Evolutionary conservation across 2,329 filamentous ascomycete species (phyloP).

Genomic region (Ceratocystis cacaofunesta): DNA sequence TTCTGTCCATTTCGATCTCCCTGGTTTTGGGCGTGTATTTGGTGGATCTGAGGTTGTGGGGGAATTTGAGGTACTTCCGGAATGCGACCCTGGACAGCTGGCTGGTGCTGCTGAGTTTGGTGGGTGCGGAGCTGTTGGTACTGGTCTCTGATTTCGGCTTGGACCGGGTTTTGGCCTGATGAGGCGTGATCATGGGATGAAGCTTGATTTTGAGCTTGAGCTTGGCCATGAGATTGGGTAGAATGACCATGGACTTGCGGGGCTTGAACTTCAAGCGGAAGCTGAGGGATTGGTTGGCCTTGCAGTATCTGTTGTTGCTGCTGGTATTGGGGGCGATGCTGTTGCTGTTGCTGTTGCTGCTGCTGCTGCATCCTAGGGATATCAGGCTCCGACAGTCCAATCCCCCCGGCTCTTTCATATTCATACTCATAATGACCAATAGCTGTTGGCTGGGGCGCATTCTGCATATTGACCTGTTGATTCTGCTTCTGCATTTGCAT

Average conservation of each 20-base stretch:
- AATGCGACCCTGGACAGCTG: not conserved
- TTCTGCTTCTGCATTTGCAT: conserved; percentile 5
- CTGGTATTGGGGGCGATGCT: not conserved
- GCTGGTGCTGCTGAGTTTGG: conserved; percentile 1
- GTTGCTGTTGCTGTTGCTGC: not conserved
- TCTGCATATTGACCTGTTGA: conserved; percentile 11
- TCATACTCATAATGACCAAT: not conserved
- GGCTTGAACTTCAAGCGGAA: not conserved
- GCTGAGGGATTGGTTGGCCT: not conserved
- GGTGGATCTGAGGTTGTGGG: conserved; percentile 6
- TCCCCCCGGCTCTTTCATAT: not conserved
- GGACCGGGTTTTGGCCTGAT: not conserved
- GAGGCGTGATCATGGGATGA: conserved; percentile 1
- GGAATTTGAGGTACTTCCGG: conserved; percentile 4
- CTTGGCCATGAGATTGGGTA: not conserved
- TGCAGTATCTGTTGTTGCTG: not conserved
- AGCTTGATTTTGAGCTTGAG: conserved; percentile 6
- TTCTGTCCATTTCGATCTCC: not conserved
- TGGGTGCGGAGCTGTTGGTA: conserved; percentile 1
- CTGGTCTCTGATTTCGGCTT: conserved; percentile 4
- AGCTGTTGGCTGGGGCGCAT: not conserved
- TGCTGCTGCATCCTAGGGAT: conserved; percentile 8
- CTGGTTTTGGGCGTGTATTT: conserved; percentile 5
- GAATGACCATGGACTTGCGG: not conserved
- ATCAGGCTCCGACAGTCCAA: conserved; percentile 1